Conservation (phyloP, 2,329 filamentous ascomycete species). For the Arthrobotrys pseudoclavata region DNA sequence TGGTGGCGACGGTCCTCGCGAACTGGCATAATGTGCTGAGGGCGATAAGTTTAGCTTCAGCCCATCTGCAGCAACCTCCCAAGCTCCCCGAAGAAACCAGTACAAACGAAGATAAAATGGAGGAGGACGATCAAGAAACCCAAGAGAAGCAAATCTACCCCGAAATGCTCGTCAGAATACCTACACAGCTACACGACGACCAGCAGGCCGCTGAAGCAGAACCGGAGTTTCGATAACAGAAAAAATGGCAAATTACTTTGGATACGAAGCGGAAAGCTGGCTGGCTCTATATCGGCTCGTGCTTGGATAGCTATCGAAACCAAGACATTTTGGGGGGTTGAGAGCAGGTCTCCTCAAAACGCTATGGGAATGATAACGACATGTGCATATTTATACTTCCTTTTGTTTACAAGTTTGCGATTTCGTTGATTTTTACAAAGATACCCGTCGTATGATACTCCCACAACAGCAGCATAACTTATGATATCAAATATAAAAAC, state of each 20-base stretch:
- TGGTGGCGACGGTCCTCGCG: constrained; percentile 84
- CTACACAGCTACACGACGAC: constrained; percentile 65
- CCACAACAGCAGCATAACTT: neutral
- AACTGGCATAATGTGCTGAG: constrained; percentile 91
- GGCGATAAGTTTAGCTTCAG: constrained; percentile 90
- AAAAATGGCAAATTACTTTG: neutral
- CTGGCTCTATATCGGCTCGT: neutral
- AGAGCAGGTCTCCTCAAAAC: neutral
- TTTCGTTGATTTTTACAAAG: neutral
- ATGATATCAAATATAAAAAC: too few relatives aligned
- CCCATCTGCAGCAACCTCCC: constrained; percentile 72
- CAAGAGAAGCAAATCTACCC: constrained; percentile 68
- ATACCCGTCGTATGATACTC: constrained; percentile 14
- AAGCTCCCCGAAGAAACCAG: constrained; percentile 67
- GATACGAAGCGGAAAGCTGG: neutral
- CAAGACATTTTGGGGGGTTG: too few relatives aligned
- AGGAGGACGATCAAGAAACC: constrained; percentile 66
- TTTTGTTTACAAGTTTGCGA: neutral
- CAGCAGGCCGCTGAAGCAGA: constrained; percentile 37
- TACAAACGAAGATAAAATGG: constrained; percentile 65
- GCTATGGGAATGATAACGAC: neutral
- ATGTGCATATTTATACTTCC: neutral
- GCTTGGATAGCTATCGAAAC: neutral
- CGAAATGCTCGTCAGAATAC: constrained; percentile 86
- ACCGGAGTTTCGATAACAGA: neutral